Conservation (phyloP, 108 stramenopile species). For the Aurantiochytrium sp. region DNA sequence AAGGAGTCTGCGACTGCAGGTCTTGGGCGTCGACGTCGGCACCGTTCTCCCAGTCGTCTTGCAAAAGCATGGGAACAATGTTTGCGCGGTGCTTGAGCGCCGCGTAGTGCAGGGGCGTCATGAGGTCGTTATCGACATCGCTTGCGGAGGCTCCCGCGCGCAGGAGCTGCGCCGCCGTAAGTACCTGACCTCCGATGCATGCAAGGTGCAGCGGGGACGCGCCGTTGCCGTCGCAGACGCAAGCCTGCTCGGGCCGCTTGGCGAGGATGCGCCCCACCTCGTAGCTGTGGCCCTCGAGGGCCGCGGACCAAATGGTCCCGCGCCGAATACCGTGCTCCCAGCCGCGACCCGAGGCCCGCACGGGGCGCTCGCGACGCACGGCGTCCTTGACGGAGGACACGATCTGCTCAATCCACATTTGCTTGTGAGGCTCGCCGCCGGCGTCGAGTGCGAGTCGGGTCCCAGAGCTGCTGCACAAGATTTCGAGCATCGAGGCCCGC, state of each 20-base stretch:
- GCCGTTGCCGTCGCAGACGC: neutral
- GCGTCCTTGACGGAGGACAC: neutral
- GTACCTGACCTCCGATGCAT: neutral
- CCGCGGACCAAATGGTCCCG: constrained; percentile 8
- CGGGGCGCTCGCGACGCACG: neutral
- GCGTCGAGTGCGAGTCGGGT: neutral
- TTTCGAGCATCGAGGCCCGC: neutral
- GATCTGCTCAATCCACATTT: neutral
- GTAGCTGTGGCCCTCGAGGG: neutral
- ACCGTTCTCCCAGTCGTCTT: neutral
- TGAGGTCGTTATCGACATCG: neutral
- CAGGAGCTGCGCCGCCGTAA: neutral
- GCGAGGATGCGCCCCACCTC: neutral
- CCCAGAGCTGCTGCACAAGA: neutral
- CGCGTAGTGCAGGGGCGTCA: constrained; percentile 13
- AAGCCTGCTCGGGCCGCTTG: neutral
- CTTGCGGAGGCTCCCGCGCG: neutral
- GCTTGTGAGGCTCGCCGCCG: neutral
- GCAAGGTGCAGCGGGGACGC: neutral
- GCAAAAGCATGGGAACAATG: neutral
- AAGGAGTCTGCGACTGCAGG: neutral
- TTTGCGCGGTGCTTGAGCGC: neutral
- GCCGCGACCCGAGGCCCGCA: neutral
- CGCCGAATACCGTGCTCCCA: neutral
- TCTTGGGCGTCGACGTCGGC: neutral